A percentile compares a stretch with the other conserved stretches of the same genome.
phyloP scores from a whole-genome alignment of 805 yeast species.

The Candida tammaniensis region DNA sequence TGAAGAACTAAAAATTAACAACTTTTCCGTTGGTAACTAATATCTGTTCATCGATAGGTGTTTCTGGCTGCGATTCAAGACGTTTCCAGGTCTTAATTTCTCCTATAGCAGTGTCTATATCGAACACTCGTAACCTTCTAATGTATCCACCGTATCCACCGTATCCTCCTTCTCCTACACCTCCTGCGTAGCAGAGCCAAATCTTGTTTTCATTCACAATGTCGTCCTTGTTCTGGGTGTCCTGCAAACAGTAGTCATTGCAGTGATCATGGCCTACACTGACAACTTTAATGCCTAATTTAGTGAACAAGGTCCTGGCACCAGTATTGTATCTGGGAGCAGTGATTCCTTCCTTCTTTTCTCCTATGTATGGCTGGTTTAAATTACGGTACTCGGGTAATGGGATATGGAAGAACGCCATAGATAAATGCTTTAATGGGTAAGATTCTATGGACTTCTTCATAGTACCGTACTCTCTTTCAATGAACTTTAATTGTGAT shows the following conservation, averaged over 20 bases:
- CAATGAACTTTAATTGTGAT: conserved; percentile 60
- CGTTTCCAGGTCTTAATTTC: conserved; percentile 71
- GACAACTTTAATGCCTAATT: conserved; percentile 70
- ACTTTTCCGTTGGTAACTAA: conserved; percentile 47
- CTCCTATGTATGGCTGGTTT: conserved; percentile 54
- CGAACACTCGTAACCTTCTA: conserved; percentile 75
- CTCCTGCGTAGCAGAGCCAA: conserved; percentile 89
- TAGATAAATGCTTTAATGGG: conserved; percentile 50
- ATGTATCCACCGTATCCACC: conserved; percentile 89
- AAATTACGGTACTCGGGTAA: conserved; percentile 73
- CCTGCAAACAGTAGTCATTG: conserved; percentile 81
- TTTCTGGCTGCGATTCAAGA: conserved; percentile 46
- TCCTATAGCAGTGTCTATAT: conserved; percentile 51
- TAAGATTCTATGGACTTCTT: conserved; percentile 28
- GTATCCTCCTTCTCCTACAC: conserved; percentile 93
- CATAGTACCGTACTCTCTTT: conserved; percentile 24
- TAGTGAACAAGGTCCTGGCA: conserved; percentile 54
- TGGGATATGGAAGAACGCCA: conserved; percentile 96
- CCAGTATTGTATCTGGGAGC: conserved; percentile 74
- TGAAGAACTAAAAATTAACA: conserved; percentile 14
- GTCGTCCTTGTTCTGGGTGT: conserved; percentile 24
- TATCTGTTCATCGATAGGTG: conserved; percentile 47
- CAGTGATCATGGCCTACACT: conserved; percentile 95
- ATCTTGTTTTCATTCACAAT: conserved; percentile 26
- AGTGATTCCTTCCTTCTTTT: conserved; percentile 66